Evolutionary conservation across 192 early-diverging fungal species (phyloP), one percentile per base, ranked within the genome.

Genomic region (Umbelopsis ramanniana): DNA sequence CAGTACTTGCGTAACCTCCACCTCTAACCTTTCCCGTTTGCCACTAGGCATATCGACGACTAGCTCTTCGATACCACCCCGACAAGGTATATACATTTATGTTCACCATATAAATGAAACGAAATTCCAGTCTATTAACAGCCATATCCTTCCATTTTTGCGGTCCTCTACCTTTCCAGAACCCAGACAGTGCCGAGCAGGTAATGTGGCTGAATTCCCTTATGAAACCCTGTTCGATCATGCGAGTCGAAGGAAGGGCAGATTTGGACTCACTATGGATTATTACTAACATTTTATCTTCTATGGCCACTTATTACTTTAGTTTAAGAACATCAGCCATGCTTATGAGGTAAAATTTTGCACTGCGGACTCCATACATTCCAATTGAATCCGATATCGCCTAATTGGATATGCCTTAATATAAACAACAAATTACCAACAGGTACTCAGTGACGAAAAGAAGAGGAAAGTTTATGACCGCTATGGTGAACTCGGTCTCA

Each of bases 401-500:
- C 57, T 63, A 63, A 63, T 63, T 63, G 57, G 57, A 63, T 63
- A 63, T 63, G 26, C 33, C 33, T 8, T 63, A 35, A 63, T n/a
- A 4, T 21, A 68, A 45, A 45, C 45, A 50, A 15, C 48, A 50
- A 9, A 6, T 50, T 50, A 15, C n/a, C 48, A 53, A 35, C 63
- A 71, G 33, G 73, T 89, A 10, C 82, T 90, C 38, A 79, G 86
- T 19, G 93, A 94, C 75, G 84, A 86, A 43, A 91, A 96, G 73
- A 94, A 93, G 72, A 88, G 96, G 15, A 74, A 89, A 33, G 88
- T 99, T 21, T 99, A 96, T 80, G 95, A 97, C 83, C 89, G 90
- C 73, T 96, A 97, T 78, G 93, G 93, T 54, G 89, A 90, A 69
- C 84, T 90, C 69, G 93, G 93, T 35, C 77, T 94, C 2, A 81